These are phyloP conservation scores for Aspergillus fumigatiaffinis DNA, from an alignment of 2,329 filamentous ascomycete genomes.

Conservation along the genomic window DNA sequence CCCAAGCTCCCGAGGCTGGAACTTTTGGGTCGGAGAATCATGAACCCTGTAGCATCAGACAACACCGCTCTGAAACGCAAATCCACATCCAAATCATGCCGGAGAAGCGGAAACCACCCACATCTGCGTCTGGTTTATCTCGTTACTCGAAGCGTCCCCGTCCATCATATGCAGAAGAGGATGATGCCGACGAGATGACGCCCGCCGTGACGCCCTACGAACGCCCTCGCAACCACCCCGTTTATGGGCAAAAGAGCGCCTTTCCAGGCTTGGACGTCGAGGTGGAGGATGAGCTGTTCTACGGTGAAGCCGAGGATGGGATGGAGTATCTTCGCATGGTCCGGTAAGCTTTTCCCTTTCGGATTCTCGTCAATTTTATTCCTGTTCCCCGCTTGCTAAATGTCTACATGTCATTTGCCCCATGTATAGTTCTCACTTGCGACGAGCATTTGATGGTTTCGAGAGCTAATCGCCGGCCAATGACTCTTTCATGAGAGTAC, in stretches of 20 bases:
- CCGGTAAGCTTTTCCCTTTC: constrained; percentile 50
- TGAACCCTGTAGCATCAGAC: constrained; percentile 1
- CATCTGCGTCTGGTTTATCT: constrained; percentile 9
- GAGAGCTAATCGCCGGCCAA: constrained; percentile 14
- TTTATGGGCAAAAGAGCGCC: constrained; percentile 68
- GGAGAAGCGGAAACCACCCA: constrained; percentile 30
- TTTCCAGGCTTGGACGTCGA: constrained; percentile 59
- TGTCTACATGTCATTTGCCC: constrained; percentile 7
- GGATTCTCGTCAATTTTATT: constrained; percentile 17
- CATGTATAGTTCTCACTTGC: constrained; percentile 10
- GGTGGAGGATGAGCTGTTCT: constrained; percentile 55
- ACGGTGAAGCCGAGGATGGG: constrained; percentile 64
- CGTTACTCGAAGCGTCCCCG: constrained; percentile 30
- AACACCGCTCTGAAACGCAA: background rate
- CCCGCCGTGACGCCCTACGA: constrained; percentile 22
- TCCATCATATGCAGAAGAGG: constrained; percentile 25
- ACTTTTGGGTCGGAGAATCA: background rate
- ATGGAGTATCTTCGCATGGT: constrained; percentile 68
- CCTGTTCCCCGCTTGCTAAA: constrained; percentile 19
- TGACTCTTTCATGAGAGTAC: constrained; percentile 16
- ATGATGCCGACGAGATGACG: constrained; percentile 21
- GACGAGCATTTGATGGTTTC: background rate
- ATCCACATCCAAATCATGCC: constrained; percentile 22
- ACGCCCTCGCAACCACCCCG: constrained; percentile 53
- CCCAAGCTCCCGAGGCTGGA: constrained; percentile 20